A percentile compares a stretch with the other conserved stretches of the same genome.
Conservation (phyloP, 495 filamentous ascomycete genomes). For the Xylaria curta region DNA sequence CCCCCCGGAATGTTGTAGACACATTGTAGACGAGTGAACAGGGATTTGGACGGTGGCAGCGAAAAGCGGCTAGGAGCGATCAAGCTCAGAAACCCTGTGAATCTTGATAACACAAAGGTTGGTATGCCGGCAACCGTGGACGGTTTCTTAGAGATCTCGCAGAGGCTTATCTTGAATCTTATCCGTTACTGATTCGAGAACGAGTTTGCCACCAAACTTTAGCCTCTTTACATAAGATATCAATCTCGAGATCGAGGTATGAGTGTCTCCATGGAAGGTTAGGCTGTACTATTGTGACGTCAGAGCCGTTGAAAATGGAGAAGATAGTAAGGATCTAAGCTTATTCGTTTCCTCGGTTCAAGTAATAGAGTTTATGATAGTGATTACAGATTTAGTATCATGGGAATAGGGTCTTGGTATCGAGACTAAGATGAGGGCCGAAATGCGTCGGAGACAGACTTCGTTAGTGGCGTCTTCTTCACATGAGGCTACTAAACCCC, state of each 20-base stretch:
- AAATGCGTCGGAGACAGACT: not conserved
- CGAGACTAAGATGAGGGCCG: not conserved
- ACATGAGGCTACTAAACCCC: slow-evolving; percentile 3
- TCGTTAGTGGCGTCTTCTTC: slow-evolving; percentile 11
- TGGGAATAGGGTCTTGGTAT: not conserved
- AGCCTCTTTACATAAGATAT: not conserved
- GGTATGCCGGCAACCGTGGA: not conserved
- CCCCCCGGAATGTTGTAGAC: slow-evolving; percentile 15
- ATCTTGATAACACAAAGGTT: slow-evolving; percentile 5
- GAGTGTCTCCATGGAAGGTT: not conserved
- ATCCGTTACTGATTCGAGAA: not conserved
- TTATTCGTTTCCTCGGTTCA: not conserved
- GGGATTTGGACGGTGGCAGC: not conserved
- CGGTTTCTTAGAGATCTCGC: not conserved
- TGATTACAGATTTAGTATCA: not conserved
- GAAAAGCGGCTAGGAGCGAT: not conserved
- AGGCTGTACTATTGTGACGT: not conserved
- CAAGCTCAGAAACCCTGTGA: not conserved
- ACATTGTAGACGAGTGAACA: slow-evolving; percentile 1
- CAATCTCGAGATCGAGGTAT: slow-evolving; percentile 5
- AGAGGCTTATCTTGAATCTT: not conserved
- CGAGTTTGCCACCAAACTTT: not conserved
- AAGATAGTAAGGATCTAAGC: not conserved
- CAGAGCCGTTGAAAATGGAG: slow-evolving; percentile 4
- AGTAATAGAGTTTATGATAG: not conserved